These are phyloP conservation scores for Candida dendrica DNA, from an alignment of 805 yeast species.

Conservation along the genomic window DNA sequence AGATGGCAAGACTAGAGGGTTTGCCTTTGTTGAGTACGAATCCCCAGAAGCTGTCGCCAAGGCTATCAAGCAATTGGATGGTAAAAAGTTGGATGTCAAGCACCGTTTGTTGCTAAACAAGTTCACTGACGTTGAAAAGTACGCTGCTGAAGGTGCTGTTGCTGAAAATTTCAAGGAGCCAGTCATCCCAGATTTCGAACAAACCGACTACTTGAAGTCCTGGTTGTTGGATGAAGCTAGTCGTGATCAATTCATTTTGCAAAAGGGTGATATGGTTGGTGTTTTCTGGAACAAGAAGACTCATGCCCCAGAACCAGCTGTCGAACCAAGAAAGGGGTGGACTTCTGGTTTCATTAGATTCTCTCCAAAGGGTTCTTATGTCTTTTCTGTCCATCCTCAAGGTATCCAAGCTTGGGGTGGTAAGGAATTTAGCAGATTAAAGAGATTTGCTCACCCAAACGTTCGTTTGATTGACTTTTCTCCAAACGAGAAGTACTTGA, in stretches of 20 bases:
- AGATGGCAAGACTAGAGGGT: constrained; percentile 79
- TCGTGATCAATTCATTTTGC: constrained; percentile 85
- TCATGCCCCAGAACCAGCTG: constrained; percentile 66
- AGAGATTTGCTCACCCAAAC: constrained; percentile 80
- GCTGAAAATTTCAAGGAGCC: constrained; percentile 66
- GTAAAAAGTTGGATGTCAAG: constrained; percentile 88
- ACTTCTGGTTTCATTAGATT: constrained; percentile 83
- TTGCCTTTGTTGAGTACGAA: constrained; percentile 75
- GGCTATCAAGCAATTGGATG: constrained; percentile 75
- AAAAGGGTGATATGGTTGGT: constrained; percentile 72
- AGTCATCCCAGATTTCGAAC: constrained; percentile 58
- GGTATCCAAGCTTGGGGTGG: constrained; percentile 98
- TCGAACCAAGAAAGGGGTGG: constrained; percentile 78
- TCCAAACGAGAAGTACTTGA: constrained; percentile 84
- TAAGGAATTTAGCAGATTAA: constrained; percentile 60
- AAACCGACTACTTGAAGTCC: constrained; percentile 74
- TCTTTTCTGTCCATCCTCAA: constrained; percentile 84
- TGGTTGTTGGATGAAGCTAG: constrained; percentile 89
- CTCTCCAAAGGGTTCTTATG: constrained; percentile 88
- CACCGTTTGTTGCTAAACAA: constrained; percentile 84
- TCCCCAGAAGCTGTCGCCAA: constrained; percentile 59
- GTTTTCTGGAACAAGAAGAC: constrained; percentile 78
- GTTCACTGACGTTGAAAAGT: constrained; percentile 75
- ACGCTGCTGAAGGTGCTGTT: constrained; percentile 57
- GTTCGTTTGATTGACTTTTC: constrained; percentile 88